Base-by-base conservation (phyloP, 2,329 filamentous ascomycete genomes). In the Anisogramma anomala region DNA sequence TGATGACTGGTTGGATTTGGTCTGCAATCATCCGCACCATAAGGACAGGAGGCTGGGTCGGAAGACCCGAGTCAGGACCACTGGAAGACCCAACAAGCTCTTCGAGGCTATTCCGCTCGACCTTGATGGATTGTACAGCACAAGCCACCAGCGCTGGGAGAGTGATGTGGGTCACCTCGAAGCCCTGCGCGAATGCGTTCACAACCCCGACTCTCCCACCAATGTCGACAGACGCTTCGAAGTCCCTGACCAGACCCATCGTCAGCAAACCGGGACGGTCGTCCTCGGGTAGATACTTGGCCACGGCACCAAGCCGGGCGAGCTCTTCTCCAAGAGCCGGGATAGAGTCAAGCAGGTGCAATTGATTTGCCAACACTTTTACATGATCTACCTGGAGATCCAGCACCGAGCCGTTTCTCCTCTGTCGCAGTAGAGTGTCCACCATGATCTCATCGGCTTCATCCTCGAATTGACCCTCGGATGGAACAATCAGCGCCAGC, bases 271-370 rank as follows among this genome's bases (percentile, higher is more conserved):
- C 91, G 2, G 91, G 91, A 2, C 88, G 76, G 52, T 98, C 89
- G 59, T 98, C 91, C 52, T 98, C 89, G 0, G 91, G 89, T 2
- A 98, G 69, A 57, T 96, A 96, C 56, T 95, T 96, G 6, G 89
- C 76, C 19, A 98, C 86, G 0, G 79, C 88, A 0, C 87, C 84
- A 4, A 98, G 67, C 50, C 83, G 85, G 5, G 81, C 72, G 36
- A 96, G 58, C 53, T 98, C 91, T 48, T 84, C 79, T 1, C 74
- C 80, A 7, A 98, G 70, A 9, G 72, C 71, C 6, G 80, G 74
- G 11, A 98, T 66, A 31, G 75, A 73, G 8, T 74, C 67, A 13
- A 94, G 63, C 49, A 82, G 76, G 9, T 74, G 66, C 28, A 85
- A 61, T 46, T 79, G 76, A 6, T 69, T 67, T 13, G 91, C 63